Conservation (phyloP, 129 eudicot genomes). For the Chrysanthemum lavandulifolium region DNA sequence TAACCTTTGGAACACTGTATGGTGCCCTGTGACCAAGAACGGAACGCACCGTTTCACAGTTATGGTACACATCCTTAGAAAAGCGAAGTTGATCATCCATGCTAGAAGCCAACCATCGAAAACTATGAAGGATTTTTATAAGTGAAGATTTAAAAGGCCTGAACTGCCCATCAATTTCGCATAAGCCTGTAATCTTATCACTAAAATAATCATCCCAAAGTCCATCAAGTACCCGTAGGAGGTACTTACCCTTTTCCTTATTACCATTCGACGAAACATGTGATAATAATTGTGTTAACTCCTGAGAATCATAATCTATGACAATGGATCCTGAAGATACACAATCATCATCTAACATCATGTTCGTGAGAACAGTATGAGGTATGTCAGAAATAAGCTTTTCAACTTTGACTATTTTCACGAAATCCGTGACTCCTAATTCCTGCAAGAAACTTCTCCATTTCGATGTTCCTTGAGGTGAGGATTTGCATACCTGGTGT, state of each 20-base stretch:
- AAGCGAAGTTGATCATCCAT: slow-evolving; percentile 59
- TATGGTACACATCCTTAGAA: slow-evolving; percentile 62
- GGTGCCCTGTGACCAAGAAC: slow-evolving; percentile 68
- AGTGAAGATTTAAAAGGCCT: slow-evolving; percentile 50
- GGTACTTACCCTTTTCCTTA: slow-evolving; percentile 47
- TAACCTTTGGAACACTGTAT: slow-evolving; percentile 69
- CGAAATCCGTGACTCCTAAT: slow-evolving; percentile 38
- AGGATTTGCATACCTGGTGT: slow-evolving; percentile 34
- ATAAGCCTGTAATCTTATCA: slow-evolving; percentile 51
- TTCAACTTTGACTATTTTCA: slow-evolving; percentile 44
- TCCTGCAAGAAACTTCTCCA: no score
- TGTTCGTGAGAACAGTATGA: slow-evolving; percentile 28
- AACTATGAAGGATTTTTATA: slow-evolving; percentile 36
- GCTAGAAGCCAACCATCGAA: slow-evolving; percentile 59
- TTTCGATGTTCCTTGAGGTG: no score
- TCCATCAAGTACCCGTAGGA: slow-evolving; percentile 64
- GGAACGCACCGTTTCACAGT: slow-evolving; percentile 61
- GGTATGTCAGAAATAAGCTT: slow-evolving; percentile 44
- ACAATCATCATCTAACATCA: slow-evolving; percentile 34
- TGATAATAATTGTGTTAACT: slow-evolving; percentile 45
- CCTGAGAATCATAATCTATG: slow-evolving; percentile 68
- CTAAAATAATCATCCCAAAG: slow-evolving; percentile 63
- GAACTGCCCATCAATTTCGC: slow-evolving; percentile 31
- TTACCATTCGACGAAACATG: slow-evolving; percentile 39
- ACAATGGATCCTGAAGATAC: slow-evolving; percentile 33